A percentile compares a stretch with the other conserved stretches of the same genome.
Evolutionary conservation across 306 rosid genomes (phyloP).

Genomic region (Prunus padus): DNA sequence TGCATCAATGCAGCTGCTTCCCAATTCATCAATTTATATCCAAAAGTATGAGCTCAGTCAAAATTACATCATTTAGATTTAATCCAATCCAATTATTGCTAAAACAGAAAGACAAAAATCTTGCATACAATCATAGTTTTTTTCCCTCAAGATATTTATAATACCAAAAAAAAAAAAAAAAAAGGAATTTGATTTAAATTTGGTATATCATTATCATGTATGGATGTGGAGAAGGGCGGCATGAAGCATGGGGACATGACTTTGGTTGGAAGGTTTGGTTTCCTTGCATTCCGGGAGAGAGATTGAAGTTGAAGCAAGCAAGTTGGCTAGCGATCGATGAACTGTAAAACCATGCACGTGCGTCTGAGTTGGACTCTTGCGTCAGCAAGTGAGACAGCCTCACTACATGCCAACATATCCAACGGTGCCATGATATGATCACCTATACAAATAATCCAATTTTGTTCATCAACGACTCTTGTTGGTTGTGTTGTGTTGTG

Average conservation of each 20-base stretch:
- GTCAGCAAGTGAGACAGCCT: conserved; percentile 7
- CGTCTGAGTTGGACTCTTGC: conserved; percentile 16
- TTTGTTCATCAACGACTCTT: not conserved
- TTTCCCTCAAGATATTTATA: not conserved
- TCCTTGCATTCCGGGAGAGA: conserved; percentile 16
- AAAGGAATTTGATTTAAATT: too few relatives aligned
- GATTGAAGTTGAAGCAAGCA: conserved; percentile 10
- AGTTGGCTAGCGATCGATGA: not conserved
- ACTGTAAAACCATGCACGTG: conserved; percentile 30
- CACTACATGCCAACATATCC: conserved; percentile 30
- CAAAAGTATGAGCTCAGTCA: not conserved
- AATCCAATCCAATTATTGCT: not conserved
- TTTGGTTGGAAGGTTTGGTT: conserved; percentile 24
- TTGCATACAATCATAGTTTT: not conserved
- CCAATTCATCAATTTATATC: not conserved
- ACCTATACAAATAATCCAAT: not conserved
- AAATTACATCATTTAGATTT: not conserved
- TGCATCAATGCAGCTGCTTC: not conserved
- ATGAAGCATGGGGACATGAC: conserved; percentile 16
- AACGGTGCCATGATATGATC: conserved; percentile 20
- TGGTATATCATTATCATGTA: not conserved
- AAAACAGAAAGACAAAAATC: not conserved
- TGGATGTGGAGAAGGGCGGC: not conserved
- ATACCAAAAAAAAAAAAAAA: too few relatives aligned
- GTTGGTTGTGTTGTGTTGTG: not conserved